Conservation (phyloP, 208 protist genomes). For the Blastocrithidia nonstop region DNA sequence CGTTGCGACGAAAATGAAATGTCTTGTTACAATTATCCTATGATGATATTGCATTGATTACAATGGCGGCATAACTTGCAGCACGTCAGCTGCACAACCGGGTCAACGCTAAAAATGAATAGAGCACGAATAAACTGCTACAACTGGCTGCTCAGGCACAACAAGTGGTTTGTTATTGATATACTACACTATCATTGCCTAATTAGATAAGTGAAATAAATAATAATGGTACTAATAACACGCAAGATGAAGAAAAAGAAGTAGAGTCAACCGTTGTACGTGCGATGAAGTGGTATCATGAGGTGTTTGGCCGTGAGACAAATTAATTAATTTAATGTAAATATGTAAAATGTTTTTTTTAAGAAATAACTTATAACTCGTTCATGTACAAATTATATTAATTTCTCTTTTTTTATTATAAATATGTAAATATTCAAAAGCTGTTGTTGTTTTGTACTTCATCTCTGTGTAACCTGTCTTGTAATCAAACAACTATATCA, state of each 20-base stretch:
- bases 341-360: not conserved
- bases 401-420: too few species aligned
- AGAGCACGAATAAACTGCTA: not conserved
- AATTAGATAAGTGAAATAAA: not conserved
- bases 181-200: not conserved
- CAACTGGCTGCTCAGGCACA: not conserved
- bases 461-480: too few species aligned
- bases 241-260: not conserved
- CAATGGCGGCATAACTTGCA: not conserved
- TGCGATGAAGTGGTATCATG: conserved; percentile 2
- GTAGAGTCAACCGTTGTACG: conserved; percentile 4
- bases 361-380: not conserved
- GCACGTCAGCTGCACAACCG: not conserved
- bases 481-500: too few species aligned
- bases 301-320: not conserved
- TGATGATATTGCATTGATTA: not conserved
- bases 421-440: too few species aligned
- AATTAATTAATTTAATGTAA: not conserved
- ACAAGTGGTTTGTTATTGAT: not conserved
- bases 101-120: not conserved
- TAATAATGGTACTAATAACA: not conserved
- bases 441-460: too few species aligned
- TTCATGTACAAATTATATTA: not conserved
- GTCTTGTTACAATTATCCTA: not conserved
- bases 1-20: not conserved